A percentile compares a stretch with the other conserved stretches of the same genome.
These are phyloP conservation scores for Scutellaria galericulata DNA, from an alignment of 257 asterid genomes.

Conservation along the genomic window DNA sequence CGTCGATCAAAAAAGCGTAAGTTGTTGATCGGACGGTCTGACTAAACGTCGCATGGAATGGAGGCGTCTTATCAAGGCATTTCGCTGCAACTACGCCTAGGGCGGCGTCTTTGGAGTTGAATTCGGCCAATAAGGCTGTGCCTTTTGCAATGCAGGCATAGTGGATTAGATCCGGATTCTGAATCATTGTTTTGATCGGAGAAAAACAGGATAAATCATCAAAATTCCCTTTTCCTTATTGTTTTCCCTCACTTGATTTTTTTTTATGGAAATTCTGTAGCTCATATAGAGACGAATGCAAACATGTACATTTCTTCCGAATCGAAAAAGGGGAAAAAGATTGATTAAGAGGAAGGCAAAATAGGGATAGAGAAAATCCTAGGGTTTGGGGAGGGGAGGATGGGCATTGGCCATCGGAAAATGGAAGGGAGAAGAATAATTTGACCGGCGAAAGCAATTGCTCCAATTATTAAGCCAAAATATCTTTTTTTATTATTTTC, in stretches of 20 bases:
- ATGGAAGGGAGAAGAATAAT: constrained; percentile 29
- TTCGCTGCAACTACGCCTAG: constrained; percentile 71
- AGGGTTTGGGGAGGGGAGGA: constrained; percentile 44
- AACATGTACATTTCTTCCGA: neutral
- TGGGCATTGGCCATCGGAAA: constrained; percentile 47
- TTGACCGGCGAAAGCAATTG: constrained; percentile 20
- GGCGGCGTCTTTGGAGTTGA: constrained; percentile 79
- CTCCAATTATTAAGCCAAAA: neutral
- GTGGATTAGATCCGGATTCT: constrained; percentile 62
- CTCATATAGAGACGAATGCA: neutral
- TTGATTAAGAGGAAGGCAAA: constrained; percentile 8
- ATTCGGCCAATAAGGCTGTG: constrained; percentile 71
- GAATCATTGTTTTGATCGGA: constrained; percentile 45
- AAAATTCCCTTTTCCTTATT: neutral
- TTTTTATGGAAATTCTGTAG: neutral
- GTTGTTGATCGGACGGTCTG: constrained; percentile 76
- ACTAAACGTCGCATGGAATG: constrained; percentile 63
- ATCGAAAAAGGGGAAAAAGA: constrained; percentile 4
- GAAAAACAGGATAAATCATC: constrained; percentile 10
- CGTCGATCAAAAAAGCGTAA: constrained; percentile 69
- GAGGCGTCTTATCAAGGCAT: constrained; percentile 81
- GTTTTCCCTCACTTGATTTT: neutral
- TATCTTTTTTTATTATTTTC: neutral
- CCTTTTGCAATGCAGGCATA: constrained; percentile 84
- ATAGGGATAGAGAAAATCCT: neutral